Conservation (phyloP, 2,329 filamentous ascomycete genomes). For the Thelonectria rubi region DNA sequence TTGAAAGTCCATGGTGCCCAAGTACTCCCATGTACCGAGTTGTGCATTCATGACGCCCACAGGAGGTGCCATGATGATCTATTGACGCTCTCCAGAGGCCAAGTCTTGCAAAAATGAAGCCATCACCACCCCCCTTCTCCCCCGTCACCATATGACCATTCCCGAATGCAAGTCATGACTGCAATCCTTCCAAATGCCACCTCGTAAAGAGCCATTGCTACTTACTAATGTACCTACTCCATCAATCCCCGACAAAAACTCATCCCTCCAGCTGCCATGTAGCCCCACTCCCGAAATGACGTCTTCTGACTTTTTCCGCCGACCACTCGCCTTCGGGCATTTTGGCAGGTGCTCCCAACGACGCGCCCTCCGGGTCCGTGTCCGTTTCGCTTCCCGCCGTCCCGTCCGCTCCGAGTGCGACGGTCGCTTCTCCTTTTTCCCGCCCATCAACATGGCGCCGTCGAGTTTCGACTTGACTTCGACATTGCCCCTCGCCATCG, state of each 20-base stretch:
- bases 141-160: neutral
- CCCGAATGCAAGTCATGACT: neutral
- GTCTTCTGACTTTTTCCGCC: slow-evolving; percentile 5
- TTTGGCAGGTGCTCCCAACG: slow-evolving; percentile 14
- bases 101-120: slow-evolving; percentile 17
- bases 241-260: no score
- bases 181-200: neutral
- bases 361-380: slow-evolving; percentile 34
- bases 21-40: neutral
- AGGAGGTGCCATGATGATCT: neutral
- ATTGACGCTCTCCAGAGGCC: no score
- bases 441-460: slow-evolving; percentile 21
- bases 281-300: slow-evolving; percentile 13
- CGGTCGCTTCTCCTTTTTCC: neutral
- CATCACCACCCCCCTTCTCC: slow-evolving; percentile 21
- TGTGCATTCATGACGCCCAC: no score
- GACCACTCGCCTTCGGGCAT: slow-evolving; percentile 18
- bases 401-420: neutral
- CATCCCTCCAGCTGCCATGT: no score
- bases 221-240: no score
- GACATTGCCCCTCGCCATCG: no score
- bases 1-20: no score
- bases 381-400: neutral
- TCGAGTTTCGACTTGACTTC: neutral
- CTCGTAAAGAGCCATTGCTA: no score